Evolutionary conservation across 345 rosid species (phyloP).

Genomic region (Moringa oleifera): DNA sequence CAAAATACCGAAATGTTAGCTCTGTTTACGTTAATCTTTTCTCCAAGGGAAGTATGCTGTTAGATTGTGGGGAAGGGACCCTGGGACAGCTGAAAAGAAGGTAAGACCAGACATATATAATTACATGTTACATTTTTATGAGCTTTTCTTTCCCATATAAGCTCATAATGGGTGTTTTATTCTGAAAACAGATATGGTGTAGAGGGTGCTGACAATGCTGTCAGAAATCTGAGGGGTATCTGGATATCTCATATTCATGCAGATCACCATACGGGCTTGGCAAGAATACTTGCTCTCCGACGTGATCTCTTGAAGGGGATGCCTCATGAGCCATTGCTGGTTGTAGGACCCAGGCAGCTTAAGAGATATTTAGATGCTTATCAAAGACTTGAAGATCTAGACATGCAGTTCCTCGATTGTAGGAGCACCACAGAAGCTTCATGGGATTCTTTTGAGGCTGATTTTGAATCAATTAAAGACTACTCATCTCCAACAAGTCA

Average conservation of each 20-base stretch:
- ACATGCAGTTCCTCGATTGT: conserved; percentile 87
- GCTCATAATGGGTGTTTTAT: not conserved
- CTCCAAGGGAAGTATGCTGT: conserved; percentile 68
- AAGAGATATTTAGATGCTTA: conserved; percentile 82
- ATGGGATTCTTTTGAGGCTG: conserved; percentile 46
- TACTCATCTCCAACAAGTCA: conserved; percentile 23
- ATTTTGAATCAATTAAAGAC: conserved; percentile 21
- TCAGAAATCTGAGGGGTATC: conserved; percentile 59
- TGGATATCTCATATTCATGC: conserved; percentile 99
- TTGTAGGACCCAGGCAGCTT: conserved; percentile 74
- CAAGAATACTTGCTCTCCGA: conserved; percentile 78
- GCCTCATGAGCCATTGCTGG: conserved; percentile 71
- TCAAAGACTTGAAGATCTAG: conserved; percentile 84
- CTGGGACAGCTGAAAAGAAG: conserved; percentile 93
- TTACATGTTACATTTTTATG: not conserved
- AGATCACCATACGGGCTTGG: conserved; percentile 87
- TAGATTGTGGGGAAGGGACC: conserved; percentile 97
- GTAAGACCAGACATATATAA: conserved; percentile 21
- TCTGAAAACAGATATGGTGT: conserved; percentile 54
- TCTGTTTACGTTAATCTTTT: conserved; percentile 70
- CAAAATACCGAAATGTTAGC: conserved; percentile 87
- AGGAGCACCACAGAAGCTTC: conserved; percentile 59
- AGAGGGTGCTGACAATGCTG: conserved; percentile 64
- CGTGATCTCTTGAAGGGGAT: conserved; percentile 58
- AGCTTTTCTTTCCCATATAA: not conserved